phyloP scores from a whole-genome alignment of 345 rosid genomes.

The Hibiscus syriacus region DNA sequence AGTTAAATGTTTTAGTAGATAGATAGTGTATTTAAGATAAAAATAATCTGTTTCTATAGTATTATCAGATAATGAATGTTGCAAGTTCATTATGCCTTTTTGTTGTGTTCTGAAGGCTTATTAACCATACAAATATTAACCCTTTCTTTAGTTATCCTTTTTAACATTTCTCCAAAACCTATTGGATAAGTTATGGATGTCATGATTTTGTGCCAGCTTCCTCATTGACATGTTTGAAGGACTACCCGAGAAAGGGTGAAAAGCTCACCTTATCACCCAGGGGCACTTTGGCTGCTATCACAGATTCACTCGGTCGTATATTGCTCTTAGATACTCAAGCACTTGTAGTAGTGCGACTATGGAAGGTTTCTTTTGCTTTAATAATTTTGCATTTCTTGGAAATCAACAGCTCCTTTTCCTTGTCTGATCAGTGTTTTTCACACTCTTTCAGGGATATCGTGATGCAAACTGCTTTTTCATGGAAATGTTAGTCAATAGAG shows the following conservation, averaged over 20 bases:
- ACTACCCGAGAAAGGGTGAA: constrained; percentile 93
- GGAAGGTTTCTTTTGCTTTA: constrained; percentile 60
- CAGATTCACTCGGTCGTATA: constrained; percentile 97
- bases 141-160: not conserved
- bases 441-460: constrained; percentile 68
- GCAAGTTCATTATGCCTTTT: not conserved
- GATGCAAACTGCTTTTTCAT: constrained; percentile 88
- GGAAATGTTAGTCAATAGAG: constrained; percentile 76
- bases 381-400: not conserved
- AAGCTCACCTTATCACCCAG: constrained; percentile 64
- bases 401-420: not conserved
- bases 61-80: not conserved
- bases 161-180: not conserved
- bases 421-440: not conserved
- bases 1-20: not conserved
- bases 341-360: constrained; percentile 82
- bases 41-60: not conserved
- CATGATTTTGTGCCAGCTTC: constrained; percentile 51
- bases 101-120: not conserved
- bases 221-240: constrained; percentile 90
- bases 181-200: constrained; percentile 5
- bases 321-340: constrained; percentile 93
- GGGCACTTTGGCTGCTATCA: constrained; percentile 95
- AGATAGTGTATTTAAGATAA: not conserved
- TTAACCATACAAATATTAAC: not conserved